Percentiles rank a stretch among this genome's conserved stretches.
Conservation (phyloP, 306 rosid species). For the Hylodesmum podocarpum region DNA sequence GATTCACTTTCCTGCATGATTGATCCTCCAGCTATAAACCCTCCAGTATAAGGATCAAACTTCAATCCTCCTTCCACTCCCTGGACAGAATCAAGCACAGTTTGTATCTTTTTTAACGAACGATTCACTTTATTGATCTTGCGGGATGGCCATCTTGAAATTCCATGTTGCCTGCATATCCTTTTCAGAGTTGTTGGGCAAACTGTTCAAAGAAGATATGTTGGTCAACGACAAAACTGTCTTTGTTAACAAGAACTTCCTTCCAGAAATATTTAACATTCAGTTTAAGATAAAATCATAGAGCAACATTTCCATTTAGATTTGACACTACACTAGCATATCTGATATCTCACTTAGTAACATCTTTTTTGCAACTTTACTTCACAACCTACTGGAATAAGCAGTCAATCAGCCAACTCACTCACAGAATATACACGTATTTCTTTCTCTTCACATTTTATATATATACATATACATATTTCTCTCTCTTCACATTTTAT, state of each 20-base stretch:
- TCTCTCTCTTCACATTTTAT: too few relatives aligned
- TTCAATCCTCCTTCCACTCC: constrained; percentile 88
- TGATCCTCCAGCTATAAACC: constrained; percentile 68
- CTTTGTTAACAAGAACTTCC: constrained; percentile 6
- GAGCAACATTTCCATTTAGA: neutral
- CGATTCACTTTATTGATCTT: constrained; percentile 94
- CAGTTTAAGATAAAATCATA: neutral
- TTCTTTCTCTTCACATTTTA: too few relatives aligned
- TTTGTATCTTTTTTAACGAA: constrained; percentile 76
- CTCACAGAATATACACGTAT: too few relatives aligned
- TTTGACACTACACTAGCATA: neutral
- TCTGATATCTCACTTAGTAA: constrained; percentile 7
- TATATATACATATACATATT: too few relatives aligned
- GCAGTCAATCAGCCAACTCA: too few relatives aligned
- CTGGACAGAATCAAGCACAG: constrained; percentile 88
- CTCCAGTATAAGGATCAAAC: constrained; percentile 78
- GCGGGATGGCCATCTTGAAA: constrained; percentile 97
- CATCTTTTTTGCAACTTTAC: neutral
- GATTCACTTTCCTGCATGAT: constrained; percentile 50
- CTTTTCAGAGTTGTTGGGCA: constrained; percentile 98
- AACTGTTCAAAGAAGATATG: constrained; percentile 49
- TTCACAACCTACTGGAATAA: too few relatives aligned
- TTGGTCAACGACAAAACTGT: neutral
- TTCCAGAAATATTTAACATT: constrained; percentile 1
- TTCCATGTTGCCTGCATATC: constrained; percentile 98